Evolutionary conservation across 225 moss, liverwort and hornwort species (phyloP).

Genomic region (Straminergon stramineum): DNA sequence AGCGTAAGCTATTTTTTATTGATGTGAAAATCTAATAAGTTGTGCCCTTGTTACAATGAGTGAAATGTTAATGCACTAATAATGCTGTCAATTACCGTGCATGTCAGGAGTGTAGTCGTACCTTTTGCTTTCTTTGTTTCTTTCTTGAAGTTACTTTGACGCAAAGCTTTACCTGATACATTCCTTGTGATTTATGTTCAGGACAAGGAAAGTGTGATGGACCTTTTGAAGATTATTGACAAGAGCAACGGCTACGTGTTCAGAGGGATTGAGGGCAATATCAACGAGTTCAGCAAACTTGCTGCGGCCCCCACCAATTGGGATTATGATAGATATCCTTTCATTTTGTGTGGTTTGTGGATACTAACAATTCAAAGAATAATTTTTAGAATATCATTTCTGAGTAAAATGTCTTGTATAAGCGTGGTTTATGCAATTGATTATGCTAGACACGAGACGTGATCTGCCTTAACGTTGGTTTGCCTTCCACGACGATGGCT

Average conservation of each 20-base stretch:
- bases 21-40: not conserved
- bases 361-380: not conserved
- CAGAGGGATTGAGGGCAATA: constrained; percentile 82
- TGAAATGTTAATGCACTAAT: not conserved
- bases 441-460: not conserved
- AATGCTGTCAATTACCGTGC: not conserved
- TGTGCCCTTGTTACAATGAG: not conserved
- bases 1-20: not conserved
- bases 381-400: not conserved
- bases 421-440: not conserved
- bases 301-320: constrained; percentile 81
- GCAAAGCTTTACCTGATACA: not conserved
- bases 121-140: not conserved
- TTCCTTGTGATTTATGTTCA: constrained; percentile 22
- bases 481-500: constrained; percentile 62
- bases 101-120: not conserved
- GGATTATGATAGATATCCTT: constrained; percentile 99
- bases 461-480: constrained; percentile 26
- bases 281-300: constrained; percentile 72
- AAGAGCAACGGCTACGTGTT: constrained; percentile 99
- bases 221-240: constrained; percentile 81
- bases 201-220: constrained; percentile 97
- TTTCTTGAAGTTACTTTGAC: not conserved
- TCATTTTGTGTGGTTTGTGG: not conserved
- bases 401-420: not conserved